These are phyloP conservation scores for Paramecium primaurelia DNA, from an alignment of 73 alveolate genomes.

Conservation along the genomic window DNA sequence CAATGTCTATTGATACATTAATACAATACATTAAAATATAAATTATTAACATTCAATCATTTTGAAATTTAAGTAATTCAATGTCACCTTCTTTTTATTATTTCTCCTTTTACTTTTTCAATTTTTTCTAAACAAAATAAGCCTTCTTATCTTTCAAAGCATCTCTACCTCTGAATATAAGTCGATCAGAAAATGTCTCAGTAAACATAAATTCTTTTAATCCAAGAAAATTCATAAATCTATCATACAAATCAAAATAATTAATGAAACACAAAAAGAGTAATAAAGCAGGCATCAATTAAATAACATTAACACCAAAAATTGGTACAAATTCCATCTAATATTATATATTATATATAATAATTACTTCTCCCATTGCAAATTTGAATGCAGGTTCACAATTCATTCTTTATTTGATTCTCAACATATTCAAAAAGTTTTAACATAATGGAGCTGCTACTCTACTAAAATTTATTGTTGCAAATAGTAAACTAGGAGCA, in stretches of 20 bases:
- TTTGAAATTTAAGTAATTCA: neutral
- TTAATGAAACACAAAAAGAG: constrained; percentile 33
- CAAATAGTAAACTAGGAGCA: constrained; percentile 62
- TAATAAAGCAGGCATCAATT: constrained; percentile 46
- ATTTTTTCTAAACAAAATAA: neutral
- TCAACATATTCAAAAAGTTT: constrained; percentile 42
- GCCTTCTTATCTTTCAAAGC: neutral
- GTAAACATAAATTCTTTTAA: constrained; percentile 50
- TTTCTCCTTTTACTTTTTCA: neutral
- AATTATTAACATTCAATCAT: neutral
- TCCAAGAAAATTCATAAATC: constrained; percentile 28
- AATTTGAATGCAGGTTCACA: constrained; percentile 46
- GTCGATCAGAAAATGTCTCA: constrained; percentile 18
- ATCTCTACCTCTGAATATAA: constrained; percentile 54
- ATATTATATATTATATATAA: neutral
- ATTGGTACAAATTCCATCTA: constrained; percentile 53
- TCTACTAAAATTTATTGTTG: constrained; percentile 52
- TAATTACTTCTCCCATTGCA: constrained; percentile 51
- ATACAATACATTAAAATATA: constrained; percentile 21
- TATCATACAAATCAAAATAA: constrained; percentile 53
- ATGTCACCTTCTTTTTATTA: neutral
- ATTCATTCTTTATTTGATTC: neutral
- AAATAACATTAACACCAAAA: constrained; percentile 49
- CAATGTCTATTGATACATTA: constrained; percentile 61
- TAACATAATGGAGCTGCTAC: constrained; percentile 64